Evolutionary conservation across 2,329 filamentous ascomycete genomes (phyloP), one percentile per base, ranked within the genome.

Genomic region (Penicillium italicum): DNA sequence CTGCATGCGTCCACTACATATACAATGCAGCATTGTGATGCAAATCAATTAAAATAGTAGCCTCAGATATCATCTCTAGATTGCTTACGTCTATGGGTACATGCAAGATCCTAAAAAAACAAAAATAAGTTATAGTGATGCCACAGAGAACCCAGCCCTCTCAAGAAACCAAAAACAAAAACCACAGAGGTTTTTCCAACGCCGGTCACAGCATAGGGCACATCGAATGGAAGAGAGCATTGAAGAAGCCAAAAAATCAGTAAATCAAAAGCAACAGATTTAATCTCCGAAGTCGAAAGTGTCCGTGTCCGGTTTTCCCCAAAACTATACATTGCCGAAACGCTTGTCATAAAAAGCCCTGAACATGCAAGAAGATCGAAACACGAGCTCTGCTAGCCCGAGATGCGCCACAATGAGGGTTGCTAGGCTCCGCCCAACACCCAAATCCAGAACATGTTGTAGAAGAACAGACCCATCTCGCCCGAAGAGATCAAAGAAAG

Each of bases 31-130:
- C n/a, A 37, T 38, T 24, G 38, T n/a, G 31, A 24, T 41, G 14
- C 6, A 26, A n/a, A 5, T 44, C 14, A 31, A 46, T 30, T 33
- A 18, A 49, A 48, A 37, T 37, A 12, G 20, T 22, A 24, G 37
- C 40, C 37, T 57, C 52, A 48, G 53, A 56, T 44, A 59, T 65
- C 63, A 56, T 55, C 55, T 65, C 60, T 63, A 50, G 63, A 61
- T 64, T 65, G 55, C 59, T 61, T 52, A 61, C 62, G 51, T 66
- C 65, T 68, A 68, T 67, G 45, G 58, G 62, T 68, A 67, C 64
- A 67, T 65, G 55, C 56, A 62, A 61, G 50, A 59, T 50, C 57
- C 37, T 36, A 59, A 49, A 42, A 40, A 50, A 53, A 55, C 14
- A 51, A 28, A 28, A 5, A 6, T 28, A 56, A 50, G 60, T 57